These are phyloP conservation scores for Diatrype stigma DNA, from an alignment of 2,329 filamentous ascomycete species.

Conservation along the genomic window DNA sequence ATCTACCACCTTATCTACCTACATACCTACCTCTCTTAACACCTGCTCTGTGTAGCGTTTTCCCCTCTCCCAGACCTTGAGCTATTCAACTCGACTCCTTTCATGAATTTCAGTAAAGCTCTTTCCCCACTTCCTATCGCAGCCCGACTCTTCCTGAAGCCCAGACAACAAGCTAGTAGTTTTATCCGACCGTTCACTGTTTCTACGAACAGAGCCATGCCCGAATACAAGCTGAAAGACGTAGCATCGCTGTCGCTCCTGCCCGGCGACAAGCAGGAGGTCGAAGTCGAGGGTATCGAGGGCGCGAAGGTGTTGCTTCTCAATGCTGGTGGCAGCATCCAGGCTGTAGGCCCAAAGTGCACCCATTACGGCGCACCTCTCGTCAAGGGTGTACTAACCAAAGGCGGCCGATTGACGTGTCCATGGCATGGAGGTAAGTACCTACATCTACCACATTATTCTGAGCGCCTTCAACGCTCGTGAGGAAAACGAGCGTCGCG, in stretches of 20 bases:
- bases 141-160: slow-evolving; percentile 7
- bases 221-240: slow-evolving; percentile 70
- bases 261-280: slow-evolving; percentile 80
- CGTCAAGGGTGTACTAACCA: slow-evolving; percentile 77
- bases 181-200: slow-evolving; percentile 9
- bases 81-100: slow-evolving; percentile 3
- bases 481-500: no score
- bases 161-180: not conserved
- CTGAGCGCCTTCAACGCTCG: not conserved
- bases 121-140: slow-evolving; percentile 8
- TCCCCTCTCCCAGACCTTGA: slow-evolving; percentile 1
- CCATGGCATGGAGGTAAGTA: slow-evolving; percentile 88
- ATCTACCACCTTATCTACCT: not conserved
- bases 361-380: slow-evolving; percentile 91
- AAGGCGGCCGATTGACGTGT: slow-evolving; percentile 80
- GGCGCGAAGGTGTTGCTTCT: slow-evolving; percentile 81
- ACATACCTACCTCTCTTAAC: not conserved
- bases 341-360: slow-evolving; percentile 80
- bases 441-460: not conserved
- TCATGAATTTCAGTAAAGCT: slow-evolving; percentile 22
- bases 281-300: slow-evolving; percentile 84
- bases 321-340: slow-evolving; percentile 70
- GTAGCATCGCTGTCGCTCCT: slow-evolving; percentile 70
- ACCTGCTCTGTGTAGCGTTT: not conserved
- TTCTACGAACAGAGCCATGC: slow-evolving; percentile 38